phyloP scores from a whole-genome alignment of 108 stramenopile genomes.

The Pseudonitzschia pungens region DNA sequence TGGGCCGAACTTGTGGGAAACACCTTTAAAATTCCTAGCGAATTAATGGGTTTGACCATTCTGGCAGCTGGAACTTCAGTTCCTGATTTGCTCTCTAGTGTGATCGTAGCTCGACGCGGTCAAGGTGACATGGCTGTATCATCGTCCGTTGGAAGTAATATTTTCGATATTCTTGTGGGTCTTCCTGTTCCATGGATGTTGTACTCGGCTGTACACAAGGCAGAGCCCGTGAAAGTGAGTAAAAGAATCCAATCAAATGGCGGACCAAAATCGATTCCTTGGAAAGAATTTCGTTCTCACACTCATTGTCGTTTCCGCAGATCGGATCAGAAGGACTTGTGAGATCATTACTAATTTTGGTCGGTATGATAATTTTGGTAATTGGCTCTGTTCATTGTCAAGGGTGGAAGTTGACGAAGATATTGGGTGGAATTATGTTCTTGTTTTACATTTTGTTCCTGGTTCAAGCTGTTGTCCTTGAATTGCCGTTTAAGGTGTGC shows the following conservation, averaged over 20 bases:
- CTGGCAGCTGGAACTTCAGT: conserved; percentile 86
- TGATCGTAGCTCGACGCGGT: conserved; percentile 83
- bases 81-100: conserved; percentile 79
- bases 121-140: conserved; percentile 89
- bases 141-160: conserved; percentile 78
- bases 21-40: conserved; percentile 70
- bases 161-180: conserved; percentile 83
- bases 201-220: conserved; percentile 46
- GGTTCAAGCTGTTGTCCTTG: conserved; percentile 53
- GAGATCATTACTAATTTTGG: conserved; percentile 61
- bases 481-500: conserved; percentile 34
- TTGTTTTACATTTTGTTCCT: conserved; percentile 73
- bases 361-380: conserved; percentile 74
- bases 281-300: background rate
- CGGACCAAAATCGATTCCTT: background rate
- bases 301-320: conserved; percentile 15
- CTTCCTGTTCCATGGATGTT: conserved; percentile 79
- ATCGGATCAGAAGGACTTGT: conserved; percentile 53
- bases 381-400: conserved; percentile 65
- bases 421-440: conserved; percentile 71
- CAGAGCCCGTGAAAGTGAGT: conserved; percentile 25
- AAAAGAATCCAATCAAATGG: background rate
- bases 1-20: conserved; percentile 83
- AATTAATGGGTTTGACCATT: conserved; percentile 83
- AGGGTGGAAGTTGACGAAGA: conserved; percentile 84